phyloP scores from a whole-genome alignment of 2,329 filamentous ascomycete genomes.

The Emmonsia crescens region DNA sequence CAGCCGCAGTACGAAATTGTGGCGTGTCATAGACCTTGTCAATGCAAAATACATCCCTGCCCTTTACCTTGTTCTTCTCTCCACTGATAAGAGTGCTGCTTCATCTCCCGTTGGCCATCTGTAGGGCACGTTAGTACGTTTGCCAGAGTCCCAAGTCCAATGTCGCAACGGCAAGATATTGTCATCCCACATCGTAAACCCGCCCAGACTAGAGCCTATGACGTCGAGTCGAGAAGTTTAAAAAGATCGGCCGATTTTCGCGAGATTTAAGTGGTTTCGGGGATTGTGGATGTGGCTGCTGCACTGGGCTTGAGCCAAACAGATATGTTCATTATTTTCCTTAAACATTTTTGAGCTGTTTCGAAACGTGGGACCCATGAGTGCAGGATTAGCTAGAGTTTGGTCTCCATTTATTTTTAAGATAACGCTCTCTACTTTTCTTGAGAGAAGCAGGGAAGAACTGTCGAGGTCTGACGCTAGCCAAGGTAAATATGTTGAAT shows the following conservation, averaged over 20 bases:
- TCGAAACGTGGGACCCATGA: neutral
- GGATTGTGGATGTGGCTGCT: neutral
- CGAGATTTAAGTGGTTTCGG: neutral
- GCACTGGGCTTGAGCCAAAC: neutral
- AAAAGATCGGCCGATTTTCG: neutral
- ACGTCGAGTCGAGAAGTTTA: slow-evolving; percentile 2
- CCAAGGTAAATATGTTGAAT: neutral
- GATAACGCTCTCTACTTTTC: neutral
- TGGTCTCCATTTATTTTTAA: neutral
- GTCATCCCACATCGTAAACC: neutral
- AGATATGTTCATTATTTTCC: neutral
- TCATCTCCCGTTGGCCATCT: neutral
- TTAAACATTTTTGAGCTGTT: neutral
- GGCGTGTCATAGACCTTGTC: neutral
- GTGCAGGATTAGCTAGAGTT: too few species aligned
- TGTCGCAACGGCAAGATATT: neutral
- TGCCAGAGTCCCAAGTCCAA: neutral
- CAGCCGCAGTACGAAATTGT: neutral
- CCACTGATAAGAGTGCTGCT: neutral
- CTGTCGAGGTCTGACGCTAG: neutral
- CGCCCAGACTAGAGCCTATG: neutral
- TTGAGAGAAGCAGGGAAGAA: too few species aligned
- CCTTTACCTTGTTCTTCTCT: neutral
- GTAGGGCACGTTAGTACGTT: neutral
- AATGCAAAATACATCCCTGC: neutral